These are phyloP conservation scores for Tulasnella sp. DNA, from an alignment of 768 basidiomycete genomes.

Conservation along the genomic window DNA sequence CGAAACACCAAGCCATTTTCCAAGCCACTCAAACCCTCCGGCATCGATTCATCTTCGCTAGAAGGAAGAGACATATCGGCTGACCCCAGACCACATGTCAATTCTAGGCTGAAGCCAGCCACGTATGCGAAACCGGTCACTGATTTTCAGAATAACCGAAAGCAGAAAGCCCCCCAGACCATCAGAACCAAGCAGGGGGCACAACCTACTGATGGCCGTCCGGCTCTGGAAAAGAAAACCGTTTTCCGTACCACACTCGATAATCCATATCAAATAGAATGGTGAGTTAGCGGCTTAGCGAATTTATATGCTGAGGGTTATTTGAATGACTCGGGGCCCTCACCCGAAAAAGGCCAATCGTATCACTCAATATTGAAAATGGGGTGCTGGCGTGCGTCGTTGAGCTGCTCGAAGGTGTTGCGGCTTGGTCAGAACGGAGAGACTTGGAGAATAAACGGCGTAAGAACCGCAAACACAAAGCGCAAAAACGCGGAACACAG, in stretches of 20 bases:
- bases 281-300: constrained; percentile 33
- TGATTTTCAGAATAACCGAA: background rate
- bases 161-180: background rate
- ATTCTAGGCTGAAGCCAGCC: too few relatives aligned
- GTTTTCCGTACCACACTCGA: constrained; percentile 62
- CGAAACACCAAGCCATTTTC: too few relatives aligned
- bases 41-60: too few relatives aligned
- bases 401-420: constrained; percentile 30
- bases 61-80: too few relatives aligned
- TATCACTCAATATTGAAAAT: constrained; percentile 55
- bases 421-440: constrained; percentile 33
- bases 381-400: constrained; percentile 41
- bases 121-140: too few relatives aligned
- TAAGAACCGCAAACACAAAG: too few relatives aligned
- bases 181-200: background rate
- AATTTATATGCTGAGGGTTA: background rate
- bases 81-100: too few relatives aligned
- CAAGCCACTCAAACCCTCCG: too few relatives aligned
- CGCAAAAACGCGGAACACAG: too few relatives aligned
- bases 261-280: constrained; percentile 57
- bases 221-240: constrained; percentile 41
- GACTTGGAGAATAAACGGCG: background rate
- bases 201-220: background rate
- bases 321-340: background rate
- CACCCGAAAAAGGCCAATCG: constrained; percentile 36